These are phyloP conservation scores for Juncus inflexus DNA, from an alignment of 176 grass and related monocot genomes.

Conservation along the genomic window DNA sequence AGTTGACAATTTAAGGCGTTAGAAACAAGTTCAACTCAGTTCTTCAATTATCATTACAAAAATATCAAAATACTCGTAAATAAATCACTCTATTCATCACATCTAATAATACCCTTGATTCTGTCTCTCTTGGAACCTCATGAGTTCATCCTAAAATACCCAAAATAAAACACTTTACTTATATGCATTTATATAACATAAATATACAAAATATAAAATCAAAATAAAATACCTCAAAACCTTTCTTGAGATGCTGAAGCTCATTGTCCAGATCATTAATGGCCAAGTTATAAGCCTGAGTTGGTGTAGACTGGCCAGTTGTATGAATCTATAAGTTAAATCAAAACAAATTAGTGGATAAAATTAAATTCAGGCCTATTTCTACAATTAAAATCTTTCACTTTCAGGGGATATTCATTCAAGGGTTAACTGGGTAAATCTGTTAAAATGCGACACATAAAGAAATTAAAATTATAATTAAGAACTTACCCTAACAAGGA, in stretches of 20 bases:
- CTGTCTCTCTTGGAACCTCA: neutral
- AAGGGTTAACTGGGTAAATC: conserved; percentile 2
- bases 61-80: neutral
- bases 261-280: conserved; percentile 50
- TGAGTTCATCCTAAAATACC: conserved; percentile 16
- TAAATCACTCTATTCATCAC: neutral
- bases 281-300: conserved; percentile 45
- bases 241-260: conserved; percentile 34
- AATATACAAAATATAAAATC: neutral
- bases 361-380: neutral
- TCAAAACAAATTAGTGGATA: conserved; percentile 5
- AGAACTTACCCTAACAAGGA: conserved; percentile 39
- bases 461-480: neutral
- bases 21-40: neutral
- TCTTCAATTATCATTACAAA: conserved; percentile 7
- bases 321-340: conserved; percentile 37
- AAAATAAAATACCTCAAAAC: conserved; percentile 33
- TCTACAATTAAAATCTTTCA: conserved; percentile 9
- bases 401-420: neutral
- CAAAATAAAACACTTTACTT: neutral
- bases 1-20: neutral
- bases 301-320: conserved; percentile 37
- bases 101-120: conserved; percentile 10
- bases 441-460: neutral
- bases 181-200: neutral